Conservation (phyloP, 2,329 filamentous ascomycete genomes). For the Zymoseptoria pseudotritici region DNA sequence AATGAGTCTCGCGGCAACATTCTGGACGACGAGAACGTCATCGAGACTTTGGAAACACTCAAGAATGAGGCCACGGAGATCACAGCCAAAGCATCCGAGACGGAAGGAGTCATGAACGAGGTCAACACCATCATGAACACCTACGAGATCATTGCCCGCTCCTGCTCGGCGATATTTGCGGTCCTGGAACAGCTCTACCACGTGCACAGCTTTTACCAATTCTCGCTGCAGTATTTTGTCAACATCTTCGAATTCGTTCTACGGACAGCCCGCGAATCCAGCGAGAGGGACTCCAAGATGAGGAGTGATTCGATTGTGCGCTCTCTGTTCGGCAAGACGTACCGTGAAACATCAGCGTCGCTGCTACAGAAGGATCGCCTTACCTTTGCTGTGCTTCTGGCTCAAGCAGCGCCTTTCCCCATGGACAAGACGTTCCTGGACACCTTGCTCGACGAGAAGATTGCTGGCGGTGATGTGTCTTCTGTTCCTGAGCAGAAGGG, state of each 20-base stretch:
- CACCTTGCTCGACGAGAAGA: slow-evolving; percentile 67
- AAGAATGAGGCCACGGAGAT: slow-evolving; percentile 98
- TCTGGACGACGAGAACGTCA: slow-evolving; percentile 94
- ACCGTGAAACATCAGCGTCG: slow-evolving; percentile 87
- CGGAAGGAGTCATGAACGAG: slow-evolving; percentile 95
- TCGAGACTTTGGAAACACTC: slow-evolving; percentile 92
- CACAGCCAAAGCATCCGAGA: slow-evolving; percentile 90
- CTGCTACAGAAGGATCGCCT: slow-evolving; percentile 90
- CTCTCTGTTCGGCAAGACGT: slow-evolving; percentile 84
- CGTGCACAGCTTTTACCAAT: slow-evolving; percentile 98
- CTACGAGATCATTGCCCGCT: slow-evolving; percentile 86
- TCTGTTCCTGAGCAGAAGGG: slow-evolving; percentile 57
- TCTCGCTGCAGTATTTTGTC: slow-evolving; percentile 95
- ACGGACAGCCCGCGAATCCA: slow-evolving; percentile 68
- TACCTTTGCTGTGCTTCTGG: slow-evolving; percentile 87
- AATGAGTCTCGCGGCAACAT: slow-evolving; percentile 98
- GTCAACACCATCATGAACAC: slow-evolving; percentile 92
- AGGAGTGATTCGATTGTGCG: slow-evolving; percentile 86
- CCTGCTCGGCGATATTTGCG: slow-evolving; percentile 95
- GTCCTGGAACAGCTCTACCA: slow-evolving; percentile 96
- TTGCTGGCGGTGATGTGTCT: slow-evolving; percentile 72
- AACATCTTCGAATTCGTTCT: slow-evolving; percentile 95
- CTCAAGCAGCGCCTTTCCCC: slow-evolving; percentile 89
- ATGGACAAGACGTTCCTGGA: slow-evolving; percentile 92
- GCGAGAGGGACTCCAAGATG: slow-evolving; percentile 48